Evolutionary conservation across 305 asterid species (phyloP), one percentile per base, ranked within the genome.

Genomic region (Solanum chacoense): DNA sequence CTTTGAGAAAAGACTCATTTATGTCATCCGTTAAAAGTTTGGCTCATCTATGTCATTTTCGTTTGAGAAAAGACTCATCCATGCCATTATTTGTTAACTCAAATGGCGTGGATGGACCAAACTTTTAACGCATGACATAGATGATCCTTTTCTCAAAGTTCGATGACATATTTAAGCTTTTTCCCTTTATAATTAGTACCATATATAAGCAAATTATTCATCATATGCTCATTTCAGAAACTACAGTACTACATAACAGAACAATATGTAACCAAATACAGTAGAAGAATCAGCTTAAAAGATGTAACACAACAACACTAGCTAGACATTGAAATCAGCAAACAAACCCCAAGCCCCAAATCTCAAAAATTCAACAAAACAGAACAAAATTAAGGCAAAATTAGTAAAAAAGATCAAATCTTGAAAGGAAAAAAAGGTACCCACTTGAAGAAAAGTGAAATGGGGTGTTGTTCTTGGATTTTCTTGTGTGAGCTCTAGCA

Each of bases 401-500:
- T 26, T 26, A 50, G 34, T 14, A 42, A 18, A 83, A 16, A 50
- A 50, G 20, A 50, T 50, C 22, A 83, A 55, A 50, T 50, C 16
- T 83, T 83, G 20, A 50, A 29, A 50, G 29, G 22, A 9, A 20
- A 80, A 50, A 80, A 80, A 5, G 24, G 37, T 36, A 50, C 93
- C 55, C 22, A 93, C 94, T 91, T 88, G 93, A 88, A 78, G 92
- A 78, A 11, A 89, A 85, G 73, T 14, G 69, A 81, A 83, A 85
- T 40, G 89, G 85, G 75, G 85, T 75, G 28, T 36, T 65, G 50
- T 50, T 87, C 24, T 86, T 88, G 91, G 91, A 71, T 80, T 90
- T 91, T 89, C 93, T 89, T 24, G 92, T 92, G 89, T 91, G 91
- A 90, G 90, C 87, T 87, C 94, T 87, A 78, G 93, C 92, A 87